These are phyloP conservation scores for Fusarium sp. DNA, from an alignment of 2,329 filamentous ascomycete species.

Conservation along the genomic window DNA sequence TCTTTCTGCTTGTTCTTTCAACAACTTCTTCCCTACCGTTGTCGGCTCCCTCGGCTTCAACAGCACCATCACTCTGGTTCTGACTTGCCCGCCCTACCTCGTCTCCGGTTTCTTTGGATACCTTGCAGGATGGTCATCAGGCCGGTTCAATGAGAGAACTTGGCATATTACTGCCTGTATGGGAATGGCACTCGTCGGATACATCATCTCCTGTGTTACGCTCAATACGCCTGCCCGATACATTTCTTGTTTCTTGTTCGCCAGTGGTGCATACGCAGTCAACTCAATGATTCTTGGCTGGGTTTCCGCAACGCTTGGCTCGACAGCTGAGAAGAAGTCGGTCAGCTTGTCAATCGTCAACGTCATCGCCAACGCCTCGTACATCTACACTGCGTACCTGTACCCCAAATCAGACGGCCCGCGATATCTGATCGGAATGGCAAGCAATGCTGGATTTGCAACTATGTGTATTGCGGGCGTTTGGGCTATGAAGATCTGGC, in stretches of 20 bases:
- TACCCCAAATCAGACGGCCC: conserved; percentile 54
- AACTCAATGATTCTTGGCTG: conserved; percentile 56
- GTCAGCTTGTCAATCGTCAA: conserved; percentile 55
- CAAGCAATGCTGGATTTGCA: conserved; percentile 40
- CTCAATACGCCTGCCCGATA: conserved; percentile 47
- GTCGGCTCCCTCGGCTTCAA: conserved; percentile 47
- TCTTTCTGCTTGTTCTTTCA: conserved; percentile 48
- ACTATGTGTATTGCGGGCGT: conserved; percentile 39
- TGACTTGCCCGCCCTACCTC: conserved; percentile 59
- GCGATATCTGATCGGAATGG: conserved; percentile 54
- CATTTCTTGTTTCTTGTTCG: conserved; percentile 49
- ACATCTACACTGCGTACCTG: conserved; percentile 58
- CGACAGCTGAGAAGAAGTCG: conserved; percentile 57
- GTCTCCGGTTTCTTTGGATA: conserved; percentile 54
- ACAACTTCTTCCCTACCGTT: conserved; percentile 46
- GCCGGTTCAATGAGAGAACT: conserved; percentile 54
- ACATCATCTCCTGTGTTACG: conserved; percentile 47
- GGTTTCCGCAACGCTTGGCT: conserved; percentile 53
- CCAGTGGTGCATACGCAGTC: conserved; percentile 50
- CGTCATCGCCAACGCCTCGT: conserved; percentile 54
- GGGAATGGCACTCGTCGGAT: conserved; percentile 51
- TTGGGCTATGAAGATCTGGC: conserved; percentile 42
- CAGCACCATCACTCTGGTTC: conserved; percentile 53
- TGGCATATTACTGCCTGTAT: conserved; percentile 48
- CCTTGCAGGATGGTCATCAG: conserved; percentile 54